Base-by-base conservation (phyloP, 2,329 filamentous ascomycete genomes). In the Clarireedia sp. region DNA sequence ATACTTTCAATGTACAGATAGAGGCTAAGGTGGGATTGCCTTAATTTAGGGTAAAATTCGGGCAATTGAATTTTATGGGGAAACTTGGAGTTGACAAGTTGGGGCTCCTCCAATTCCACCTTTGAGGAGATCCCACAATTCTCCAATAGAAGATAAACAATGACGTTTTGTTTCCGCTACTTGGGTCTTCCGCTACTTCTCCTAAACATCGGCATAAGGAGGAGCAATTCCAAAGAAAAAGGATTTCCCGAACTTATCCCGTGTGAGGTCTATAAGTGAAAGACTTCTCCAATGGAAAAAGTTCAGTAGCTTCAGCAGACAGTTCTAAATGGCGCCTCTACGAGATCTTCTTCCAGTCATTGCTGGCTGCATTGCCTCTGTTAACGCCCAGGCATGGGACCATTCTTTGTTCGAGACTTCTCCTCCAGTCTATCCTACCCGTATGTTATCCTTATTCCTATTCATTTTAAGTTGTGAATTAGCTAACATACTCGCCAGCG, bases 401-500 rank as follows among this genome's bases (percentile, higher is more conserved):
- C 24, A 37, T 36, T 54, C 52, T 24, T 36, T 54, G 14, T 54
- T 54, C 24, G 19, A 33, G 16, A 49, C 52, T 4, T 54, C 52
- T 36, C 60, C 60, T 3, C 58, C 59, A n/a, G 60, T 62, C n/a
- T 62, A 61, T n/a, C 63, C 63, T 24, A 61, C 63, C n/a, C 63
- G 63, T 66, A 23, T 23, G 21, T 26, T n/a, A 5, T 45, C 9
- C 21, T 29, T 1, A 12, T 1, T 23, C 36, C 24, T n/a, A 24
- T 9, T 14, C 24, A 16, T 23, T 47, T 8, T 2, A 16, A 38
- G 10, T 26, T 21, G 26, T 24, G 6, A 40, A 16, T 43, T 36
- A 5, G 14, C 53, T 61, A 37, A 62, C 45, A 44, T 33, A 66
- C 80, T 57, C 59, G 21, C 51, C 14, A 64, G 55, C 38, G 57